phyloP scores from a whole-genome alignment of 495 filamentous ascomycete genomes.

The Halenospora varia region DNA sequence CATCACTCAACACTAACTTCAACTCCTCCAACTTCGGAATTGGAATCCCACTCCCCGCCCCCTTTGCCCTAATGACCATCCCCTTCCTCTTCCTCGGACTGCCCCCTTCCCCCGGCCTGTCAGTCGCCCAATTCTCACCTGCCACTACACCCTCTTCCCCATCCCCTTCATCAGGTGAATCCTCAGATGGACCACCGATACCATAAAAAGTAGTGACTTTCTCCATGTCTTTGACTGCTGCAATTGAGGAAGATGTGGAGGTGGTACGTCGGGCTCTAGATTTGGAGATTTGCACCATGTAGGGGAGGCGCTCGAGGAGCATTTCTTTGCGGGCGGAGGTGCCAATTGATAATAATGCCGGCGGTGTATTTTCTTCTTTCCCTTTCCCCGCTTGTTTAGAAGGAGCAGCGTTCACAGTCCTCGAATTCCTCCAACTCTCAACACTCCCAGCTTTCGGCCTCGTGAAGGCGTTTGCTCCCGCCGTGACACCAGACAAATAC shows the following conservation, averaged over 20 bases:
- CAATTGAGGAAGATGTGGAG: slow-evolving; percentile 15
- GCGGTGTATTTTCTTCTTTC: slow-evolving; percentile 21
- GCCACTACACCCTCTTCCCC: slow-evolving; percentile 35
- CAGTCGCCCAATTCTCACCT: slow-evolving; percentile 53
- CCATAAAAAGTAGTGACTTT: slow-evolving; percentile 65
- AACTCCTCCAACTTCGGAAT: slow-evolving; percentile 44
- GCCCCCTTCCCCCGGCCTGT: slow-evolving; percentile 42
- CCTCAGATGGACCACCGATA: slow-evolving; percentile 38
- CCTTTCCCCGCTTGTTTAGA: slow-evolving; percentile 5
- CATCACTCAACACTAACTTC: slow-evolving; percentile 78
- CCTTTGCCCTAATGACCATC: slow-evolving; percentile 18
- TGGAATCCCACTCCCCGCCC: slow-evolving; percentile 18
- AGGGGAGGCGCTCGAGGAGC: slow-evolving; percentile 80
- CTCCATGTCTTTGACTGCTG: slow-evolving; percentile 51
- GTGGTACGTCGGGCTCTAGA: slow-evolving; percentile 30
- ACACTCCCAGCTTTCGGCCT: slow-evolving; percentile 27
- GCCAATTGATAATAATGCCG: slow-evolving; percentile 46
- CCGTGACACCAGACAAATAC: slow-evolving; percentile 24
- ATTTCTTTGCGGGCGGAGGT: slow-evolving; percentile 67
- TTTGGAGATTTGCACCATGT: slow-evolving; percentile 72
- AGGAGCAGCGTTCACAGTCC: slow-evolving; percentile 15
- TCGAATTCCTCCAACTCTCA: slow-evolving; percentile 34
- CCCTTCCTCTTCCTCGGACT: slow-evolving; percentile 21
- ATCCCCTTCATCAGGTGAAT: slow-evolving; percentile 44
- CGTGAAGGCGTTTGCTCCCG: slow-evolving; percentile 41